These are phyloP conservation scores for Venturia pyrina DNA, from an alignment of 2,329 filamentous ascomycete genomes.

Conservation along the genomic window DNA sequence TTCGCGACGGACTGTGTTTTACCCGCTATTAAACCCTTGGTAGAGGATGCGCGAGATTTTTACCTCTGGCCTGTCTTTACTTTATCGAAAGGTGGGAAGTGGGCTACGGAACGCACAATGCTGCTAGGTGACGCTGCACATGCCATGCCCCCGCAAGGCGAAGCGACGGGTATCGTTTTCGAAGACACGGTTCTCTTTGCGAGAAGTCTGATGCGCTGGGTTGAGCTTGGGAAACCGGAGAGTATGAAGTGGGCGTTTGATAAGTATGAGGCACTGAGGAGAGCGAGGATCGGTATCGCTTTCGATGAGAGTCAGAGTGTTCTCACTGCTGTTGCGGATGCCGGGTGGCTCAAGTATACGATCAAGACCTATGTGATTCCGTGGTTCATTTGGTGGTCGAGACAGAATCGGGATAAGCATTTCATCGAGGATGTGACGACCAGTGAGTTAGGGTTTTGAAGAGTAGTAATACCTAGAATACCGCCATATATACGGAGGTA, in stretches of 20 bases:
- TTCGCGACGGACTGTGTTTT: conserved; percentile 25
- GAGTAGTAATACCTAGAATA: too few relatives aligned
- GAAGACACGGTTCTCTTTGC: conserved; percentile 36
- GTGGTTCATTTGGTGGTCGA: conserved; percentile 20
- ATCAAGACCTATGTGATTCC: conserved; percentile 31
- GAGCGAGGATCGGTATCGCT: conserved; percentile 28
- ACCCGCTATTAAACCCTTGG: conserved; percentile 28
- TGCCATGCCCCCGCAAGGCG: conserved; percentile 38
- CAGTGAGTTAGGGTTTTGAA: conserved; percentile 6
- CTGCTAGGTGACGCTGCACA: conserved; percentile 38
- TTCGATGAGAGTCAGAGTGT: conserved; percentile 30
- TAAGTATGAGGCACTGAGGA: conserved; percentile 29
- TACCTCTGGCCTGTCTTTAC: conserved; percentile 36
- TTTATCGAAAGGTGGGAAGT: conserved; percentile 28
- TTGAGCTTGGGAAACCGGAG: conserved; percentile 17
- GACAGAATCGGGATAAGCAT: conserved; percentile 3
- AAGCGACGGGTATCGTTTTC: conserved; percentile 34
- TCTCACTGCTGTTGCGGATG: conserved; percentile 25
- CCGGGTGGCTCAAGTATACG: conserved; percentile 25
- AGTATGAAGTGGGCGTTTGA: conserved; percentile 25
- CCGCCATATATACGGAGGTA: too few relatives aligned
- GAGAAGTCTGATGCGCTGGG: conserved; percentile 26
- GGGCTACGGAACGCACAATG: conserved; percentile 31
- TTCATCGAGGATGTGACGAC: conserved; percentile 10
- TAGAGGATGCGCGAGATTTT: conserved; percentile 27